Conservation (phyloP, 306 rosid genomes). For the Malus orientalis region DNA sequence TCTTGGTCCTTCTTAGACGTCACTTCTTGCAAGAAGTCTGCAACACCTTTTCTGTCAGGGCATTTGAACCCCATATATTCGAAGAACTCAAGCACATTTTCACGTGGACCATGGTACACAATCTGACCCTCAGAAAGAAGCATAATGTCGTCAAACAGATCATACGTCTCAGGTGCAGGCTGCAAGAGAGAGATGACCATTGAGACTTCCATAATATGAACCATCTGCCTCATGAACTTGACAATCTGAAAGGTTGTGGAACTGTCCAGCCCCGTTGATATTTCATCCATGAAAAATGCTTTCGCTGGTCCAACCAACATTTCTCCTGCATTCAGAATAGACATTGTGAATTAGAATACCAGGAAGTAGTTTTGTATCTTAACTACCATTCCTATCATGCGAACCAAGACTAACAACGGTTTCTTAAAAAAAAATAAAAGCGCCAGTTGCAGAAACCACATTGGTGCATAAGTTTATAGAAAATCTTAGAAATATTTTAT, state of each 20-base stretch:
- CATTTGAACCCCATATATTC: constrained; percentile 25
- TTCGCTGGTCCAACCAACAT: constrained; percentile 34
- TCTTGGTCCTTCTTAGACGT: constrained; percentile 73
- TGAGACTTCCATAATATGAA: constrained; percentile 28
- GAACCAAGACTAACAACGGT: background rate
- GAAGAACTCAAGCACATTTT: constrained; percentile 22
- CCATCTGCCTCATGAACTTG: constrained; percentile 31
- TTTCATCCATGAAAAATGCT: constrained; percentile 37
- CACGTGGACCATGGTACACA: constrained; percentile 35
- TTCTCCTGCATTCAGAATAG: constrained; percentile 17
- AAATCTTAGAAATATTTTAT: background rate
- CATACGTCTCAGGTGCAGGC: constrained; percentile 35
- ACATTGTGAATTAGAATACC: background rate
- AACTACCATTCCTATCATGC: background rate
- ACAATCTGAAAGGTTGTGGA: constrained; percentile 32
- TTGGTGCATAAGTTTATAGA: background rate
- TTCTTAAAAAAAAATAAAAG: background rate
- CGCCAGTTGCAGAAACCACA: background rate
- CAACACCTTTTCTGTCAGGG: constrained; percentile 30
- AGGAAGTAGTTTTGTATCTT: background rate
- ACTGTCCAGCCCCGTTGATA: constrained; percentile 33
- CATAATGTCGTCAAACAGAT: constrained; percentile 28
- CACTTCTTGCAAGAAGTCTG: constrained; percentile 42
- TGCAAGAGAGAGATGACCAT: constrained; percentile 31
- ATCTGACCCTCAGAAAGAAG: constrained; percentile 31